Evolutionary conservation across 768 basidiomycete genomes (phyloP).

Genomic region (Pisolithus tinctorius): DNA sequence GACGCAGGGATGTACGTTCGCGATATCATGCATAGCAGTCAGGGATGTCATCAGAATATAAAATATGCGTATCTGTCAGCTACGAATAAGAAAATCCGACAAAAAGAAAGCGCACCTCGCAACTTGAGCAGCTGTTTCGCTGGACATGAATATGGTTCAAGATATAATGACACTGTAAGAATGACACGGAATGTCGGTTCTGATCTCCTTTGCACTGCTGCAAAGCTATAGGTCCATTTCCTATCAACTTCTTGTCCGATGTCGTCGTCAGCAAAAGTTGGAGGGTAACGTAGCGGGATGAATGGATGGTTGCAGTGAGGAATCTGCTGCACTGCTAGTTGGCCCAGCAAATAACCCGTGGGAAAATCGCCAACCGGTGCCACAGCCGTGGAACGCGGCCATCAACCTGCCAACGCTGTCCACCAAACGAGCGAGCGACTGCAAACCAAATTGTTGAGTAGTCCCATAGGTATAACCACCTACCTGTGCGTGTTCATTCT

Average conservation of each 20-base stretch:
- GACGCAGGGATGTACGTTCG: background rate
- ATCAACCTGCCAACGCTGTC: no score
- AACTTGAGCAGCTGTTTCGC: conserved; percentile 34
- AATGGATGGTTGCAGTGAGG: background rate
- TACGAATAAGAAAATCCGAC: background rate
- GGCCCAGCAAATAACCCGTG: no score
- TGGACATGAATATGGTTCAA: background rate
- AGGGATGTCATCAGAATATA: background rate
- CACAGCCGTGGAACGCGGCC: no score
- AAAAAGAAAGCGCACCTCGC: conserved; percentile 24
- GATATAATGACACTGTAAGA: background rate
- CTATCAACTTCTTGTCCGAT: background rate
- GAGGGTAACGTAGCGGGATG: no score
- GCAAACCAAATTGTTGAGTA: no score
- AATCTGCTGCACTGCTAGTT: background rate
- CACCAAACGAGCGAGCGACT: no score
- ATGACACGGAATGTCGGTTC: background rate
- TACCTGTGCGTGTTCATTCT: no score
- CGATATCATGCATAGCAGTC: background rate
- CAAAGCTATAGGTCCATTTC: background rate
- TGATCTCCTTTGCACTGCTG: background rate
- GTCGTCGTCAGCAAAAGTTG: background rate
- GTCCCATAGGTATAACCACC: no score
- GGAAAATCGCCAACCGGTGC: no score
- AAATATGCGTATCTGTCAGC: background rate